Evolutionary conservation across 495 filamentous ascomycete species (phyloP), one percentile per base, ranked within the genome.

Genomic region (Talaromyces proteolyticus): DNA sequence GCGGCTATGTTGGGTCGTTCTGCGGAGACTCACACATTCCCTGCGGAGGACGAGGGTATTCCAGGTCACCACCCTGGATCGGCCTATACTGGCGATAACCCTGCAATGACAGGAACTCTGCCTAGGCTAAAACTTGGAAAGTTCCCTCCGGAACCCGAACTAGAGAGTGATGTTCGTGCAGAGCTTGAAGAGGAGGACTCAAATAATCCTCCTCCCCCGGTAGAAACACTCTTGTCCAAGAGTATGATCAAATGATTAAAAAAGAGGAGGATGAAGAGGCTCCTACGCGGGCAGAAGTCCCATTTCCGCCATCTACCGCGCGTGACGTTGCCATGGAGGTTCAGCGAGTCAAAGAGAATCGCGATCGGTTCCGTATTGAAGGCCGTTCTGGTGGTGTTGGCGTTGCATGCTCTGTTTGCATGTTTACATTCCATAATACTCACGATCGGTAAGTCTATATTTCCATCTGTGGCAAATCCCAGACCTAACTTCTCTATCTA

Each of bases 341-440:
- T 52, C 89, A 91, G 60, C 89, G 91, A 67, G 85, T 96, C n/a
- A 88, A 87, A 50, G 93, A 98, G 61, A 87, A 91, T 57, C 83
- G 93, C 12, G 92, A 96, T 59, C 77, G 91, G 20, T 94, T 95
- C 63, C 80, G 78, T 45, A 89, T 98, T 43, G 84, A 89, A 47
- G 80, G 83, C 37, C 77, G 86, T 18, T 89, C 87, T 36, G 88
- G 88, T 36, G 90, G 90, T 22, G 75, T 88, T 44, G 88, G 88
- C 6, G 81, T 88, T 41, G 86, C 80, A 39, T 74, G 95, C 21
- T 93, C 89, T 57, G 82, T 93, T 10, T 88, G 83, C 74, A 96
- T 97, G 87, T 95, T 90, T 58, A 97, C 93, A 0, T 95, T 96
- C 58, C 94, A 98, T 70, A 97, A 98, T 63, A 95, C 89, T 6